Conservation (phyloP, 106 monocot genomes). For the Hemerocallis citrina region DNA sequence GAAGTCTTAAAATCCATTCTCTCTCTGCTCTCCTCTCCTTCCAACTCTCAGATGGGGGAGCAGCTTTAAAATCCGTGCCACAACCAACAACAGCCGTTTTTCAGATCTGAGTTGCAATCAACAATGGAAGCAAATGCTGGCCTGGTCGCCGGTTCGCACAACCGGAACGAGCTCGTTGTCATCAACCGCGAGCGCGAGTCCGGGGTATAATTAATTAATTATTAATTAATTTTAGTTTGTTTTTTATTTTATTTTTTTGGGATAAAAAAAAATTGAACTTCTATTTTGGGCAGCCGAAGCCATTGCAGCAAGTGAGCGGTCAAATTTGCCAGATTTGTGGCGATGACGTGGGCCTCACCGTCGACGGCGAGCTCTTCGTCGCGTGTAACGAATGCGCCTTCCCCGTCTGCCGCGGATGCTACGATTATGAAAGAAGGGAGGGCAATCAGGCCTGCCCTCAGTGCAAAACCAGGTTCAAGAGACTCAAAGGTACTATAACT, state of each 20-base stretch:
- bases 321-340: constrained; percentile 98
- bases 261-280: too few species aligned
- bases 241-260: too few species aligned
- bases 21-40: too few species aligned
- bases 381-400: constrained; percentile 97
- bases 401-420: constrained; percentile 75
- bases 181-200: constrained; percentile 71
- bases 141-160: constrained; percentile 89
- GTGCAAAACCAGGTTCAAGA: constrained; percentile 94
- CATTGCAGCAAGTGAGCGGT: constrained; percentile 55
- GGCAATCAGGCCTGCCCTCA: constrained; percentile 94
- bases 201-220: too few species aligned
- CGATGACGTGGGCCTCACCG: constrained; percentile 79
- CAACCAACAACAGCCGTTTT: too few species aligned
- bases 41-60: too few species aligned
- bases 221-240: too few species aligned
- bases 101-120: too few species aligned
- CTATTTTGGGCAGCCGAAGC: constrained; percentile 81
- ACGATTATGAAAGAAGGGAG: constrained; percentile 88
- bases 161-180: constrained; percentile 88
- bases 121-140: constrained; percentile 96
- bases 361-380: constrained; percentile 80
- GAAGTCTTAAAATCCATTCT: too few species aligned
- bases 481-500: constrained; percentile 93
- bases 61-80: too few species aligned